phyloP scores from a whole-genome alignment of 2,329 filamentous ascomycete species.

The Sporothrix variecibatus region DNA sequence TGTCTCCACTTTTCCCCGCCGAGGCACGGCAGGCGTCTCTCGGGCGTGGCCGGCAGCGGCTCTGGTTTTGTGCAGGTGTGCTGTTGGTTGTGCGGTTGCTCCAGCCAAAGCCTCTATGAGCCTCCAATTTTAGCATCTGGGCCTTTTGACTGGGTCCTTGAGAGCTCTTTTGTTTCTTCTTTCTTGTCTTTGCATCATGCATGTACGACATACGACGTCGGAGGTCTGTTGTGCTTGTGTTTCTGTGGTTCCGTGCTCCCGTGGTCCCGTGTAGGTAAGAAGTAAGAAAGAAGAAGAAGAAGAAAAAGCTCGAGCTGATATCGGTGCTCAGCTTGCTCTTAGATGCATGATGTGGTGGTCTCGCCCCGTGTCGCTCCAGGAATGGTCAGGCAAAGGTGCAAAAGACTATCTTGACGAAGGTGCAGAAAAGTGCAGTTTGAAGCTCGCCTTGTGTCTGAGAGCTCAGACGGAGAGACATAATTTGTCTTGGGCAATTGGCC shows the following conservation, averaged over 20 bases:
- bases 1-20: neutral
- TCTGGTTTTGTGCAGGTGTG: neutral
- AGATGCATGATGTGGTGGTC: neutral
- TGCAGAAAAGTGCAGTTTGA: neutral
- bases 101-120: neutral
- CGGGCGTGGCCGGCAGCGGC: constrained; percentile 3
- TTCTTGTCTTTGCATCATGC: neutral
- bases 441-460: neutral
- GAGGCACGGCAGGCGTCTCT: constrained; percentile 3
- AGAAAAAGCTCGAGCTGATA: neutral
- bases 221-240: neutral
- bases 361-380: neutral
- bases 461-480: neutral
- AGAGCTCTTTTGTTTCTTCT: neutral
- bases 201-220: neutral
- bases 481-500: neutral
- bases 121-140: neutral
- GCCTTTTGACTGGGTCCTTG: neutral
- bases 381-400: neutral
- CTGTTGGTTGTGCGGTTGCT: neutral
- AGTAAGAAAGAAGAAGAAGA: neutral
- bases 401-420: neutral
- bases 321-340: neutral
- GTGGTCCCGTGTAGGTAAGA: neutral
- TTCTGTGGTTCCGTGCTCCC: neutral